A percentile compares a stretch with the other conserved stretches of the same genome.
phyloP scores from a whole-genome alignment of 768 basidiomycete species.

The Coprinopsis sp. region DNA sequence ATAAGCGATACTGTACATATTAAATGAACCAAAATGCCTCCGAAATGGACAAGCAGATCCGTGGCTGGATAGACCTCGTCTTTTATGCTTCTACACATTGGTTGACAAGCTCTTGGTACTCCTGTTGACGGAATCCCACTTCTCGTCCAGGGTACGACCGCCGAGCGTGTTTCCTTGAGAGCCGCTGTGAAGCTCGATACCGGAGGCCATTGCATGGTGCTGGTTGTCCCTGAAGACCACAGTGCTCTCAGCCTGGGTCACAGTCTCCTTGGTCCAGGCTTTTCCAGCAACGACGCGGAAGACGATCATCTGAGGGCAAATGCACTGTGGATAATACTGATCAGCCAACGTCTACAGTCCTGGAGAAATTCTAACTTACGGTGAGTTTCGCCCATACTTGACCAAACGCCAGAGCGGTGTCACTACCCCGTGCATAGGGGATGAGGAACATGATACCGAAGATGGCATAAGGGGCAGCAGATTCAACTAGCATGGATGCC shows the following conservation, averaged over 20 bases:
- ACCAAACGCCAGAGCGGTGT: conserved; percentile 31
- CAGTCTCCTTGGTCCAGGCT: conserved; percentile 11
- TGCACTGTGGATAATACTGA: conserved; percentile 3
- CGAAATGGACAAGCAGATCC: too few species aligned
- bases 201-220: not conserved
- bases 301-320: conserved; percentile 14
- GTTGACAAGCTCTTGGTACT: not conserved
- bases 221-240: conserved; percentile 4
- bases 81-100: not conserved
- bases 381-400: conserved; percentile 40
- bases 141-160: not conserved
- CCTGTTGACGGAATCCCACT: not conserved
- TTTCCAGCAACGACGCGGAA: conserved; percentile 9
- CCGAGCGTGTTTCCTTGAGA: not conserved
- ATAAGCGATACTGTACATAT: too few species aligned
- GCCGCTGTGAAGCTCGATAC: not conserved
- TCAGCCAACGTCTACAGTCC: not conserved
- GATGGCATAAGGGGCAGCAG: conserved; percentile 35
- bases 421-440: conserved; percentile 31
- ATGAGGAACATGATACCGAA: conserved; percentile 35
- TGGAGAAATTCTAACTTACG: conserved; percentile 21
- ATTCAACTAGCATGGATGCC: conserved; percentile 34
- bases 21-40: too few species aligned
- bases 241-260: conserved; percentile 11
- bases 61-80: not conserved